Evolutionary conservation across 768 basidiomycete genomes (phyloP).

Genomic region (Pulveroboletus ravenelii): DNA sequence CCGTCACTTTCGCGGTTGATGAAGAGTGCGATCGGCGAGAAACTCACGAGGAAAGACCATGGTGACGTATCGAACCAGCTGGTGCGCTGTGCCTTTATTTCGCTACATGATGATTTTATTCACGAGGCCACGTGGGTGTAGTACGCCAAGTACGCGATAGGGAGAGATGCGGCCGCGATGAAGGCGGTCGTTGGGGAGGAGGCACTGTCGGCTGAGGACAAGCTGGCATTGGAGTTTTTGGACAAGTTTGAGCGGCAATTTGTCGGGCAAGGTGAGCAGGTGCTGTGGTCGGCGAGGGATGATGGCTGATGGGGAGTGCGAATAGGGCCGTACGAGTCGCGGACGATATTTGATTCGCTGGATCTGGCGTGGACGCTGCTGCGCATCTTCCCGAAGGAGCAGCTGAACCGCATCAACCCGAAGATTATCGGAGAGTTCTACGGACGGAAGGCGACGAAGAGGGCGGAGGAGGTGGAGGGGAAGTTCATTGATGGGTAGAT

Average conservation of each 20-base stretch:
- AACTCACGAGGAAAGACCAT: conserved; percentile 96
- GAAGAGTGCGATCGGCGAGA: conserved; percentile 99
- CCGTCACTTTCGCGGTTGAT: conserved; percentile 98
- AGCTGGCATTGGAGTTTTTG: conserved; percentile 93
- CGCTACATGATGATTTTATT: conserved; percentile 9
- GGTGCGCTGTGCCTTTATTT: conserved; percentile 48
- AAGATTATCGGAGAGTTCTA: conserved; percentile 96
- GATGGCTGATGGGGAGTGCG: conserved; percentile 9
- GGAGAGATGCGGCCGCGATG: conserved; percentile 95
- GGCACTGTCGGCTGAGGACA: conserved; percentile 91
- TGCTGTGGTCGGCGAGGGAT: rapidly evolving
- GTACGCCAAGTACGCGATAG: conserved; percentile 99
- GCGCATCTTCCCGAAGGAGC: conserved; percentile 98
- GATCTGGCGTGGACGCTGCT: conserved; percentile 96
- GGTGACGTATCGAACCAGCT: conserved; percentile 99
- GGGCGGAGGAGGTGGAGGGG: conserved; percentile 45
- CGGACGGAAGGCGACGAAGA: conserved; percentile 73
- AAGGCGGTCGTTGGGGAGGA: conserved; percentile 99
- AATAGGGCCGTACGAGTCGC: conserved; percentile 91
- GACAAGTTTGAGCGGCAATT: conserved; percentile 98
- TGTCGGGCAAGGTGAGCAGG: conserved; percentile 80
- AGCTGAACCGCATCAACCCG: conserved; percentile 95
- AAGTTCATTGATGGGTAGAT: conserved; percentile 64
- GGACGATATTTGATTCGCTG: conserved; percentile 94
- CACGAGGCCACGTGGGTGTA: conserved; percentile 38